Evolutionary conservation across 1,139 yeast genomes (phyloP), one percentile per base, ranked within the genome.

Genomic region (Meyerozyma athensensis): DNA sequence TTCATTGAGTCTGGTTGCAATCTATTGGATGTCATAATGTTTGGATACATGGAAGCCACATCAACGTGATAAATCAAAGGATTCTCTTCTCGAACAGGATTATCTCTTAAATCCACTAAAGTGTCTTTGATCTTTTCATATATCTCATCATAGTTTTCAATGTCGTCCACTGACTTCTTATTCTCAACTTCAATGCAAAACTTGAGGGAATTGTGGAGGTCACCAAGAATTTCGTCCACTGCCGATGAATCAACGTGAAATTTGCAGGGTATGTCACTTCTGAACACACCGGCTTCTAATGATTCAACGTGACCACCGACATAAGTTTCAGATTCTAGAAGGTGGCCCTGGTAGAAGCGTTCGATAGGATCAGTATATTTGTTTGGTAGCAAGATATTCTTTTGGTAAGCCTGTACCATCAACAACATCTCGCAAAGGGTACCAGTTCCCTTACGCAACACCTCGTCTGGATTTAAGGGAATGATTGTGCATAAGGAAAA

Each of bases 261-360:
- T 31, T 83, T 77, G 34, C 74, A 78, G 3, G 82, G 76, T 32
- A 92, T 72, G 56, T 94, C 99, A 42, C 95, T 84, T 50, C 98
- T 69, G 55, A 94, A 94, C 1, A 94, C 98, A 40, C 99, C 99
- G 5, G 98, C 97, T 58, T 94, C 98, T 40, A 94, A 64, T 3
- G 97, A 86, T 61, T 94, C 98, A 28, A 94, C 99, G 52, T 94
- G 98, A 2, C 99, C 99, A 45, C 99, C 99, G 16, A 94, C 98
- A 56, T 94, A 94, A 0, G 99, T 94, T 61, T 94, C 99, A 2
- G 96, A 84, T 53, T 90, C 97, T 26, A 94, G 60, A 39, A 94
- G 63, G 61, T 94, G 98, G 2, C 98, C 98, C 48, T 92, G 85
- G 58, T 87, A 92, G 56, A 92, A 92, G 48, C 97, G 67, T 58